Base-by-base conservation (phyloP, 371 early-diverging fungal genomes). In the Apophysomyces sp. region DNA sequence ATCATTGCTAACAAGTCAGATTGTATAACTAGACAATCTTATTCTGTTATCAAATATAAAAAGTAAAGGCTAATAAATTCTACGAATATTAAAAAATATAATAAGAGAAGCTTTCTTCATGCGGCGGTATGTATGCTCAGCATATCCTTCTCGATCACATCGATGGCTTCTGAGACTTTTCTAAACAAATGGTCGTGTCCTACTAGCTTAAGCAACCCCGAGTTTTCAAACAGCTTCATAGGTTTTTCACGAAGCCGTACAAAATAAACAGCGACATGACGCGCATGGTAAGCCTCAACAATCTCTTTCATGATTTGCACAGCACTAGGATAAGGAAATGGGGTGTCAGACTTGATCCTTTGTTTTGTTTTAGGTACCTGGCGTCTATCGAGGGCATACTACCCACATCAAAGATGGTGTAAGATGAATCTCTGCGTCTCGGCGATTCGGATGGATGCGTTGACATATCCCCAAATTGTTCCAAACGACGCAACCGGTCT, bases 301-400 rank as follows among this genome's bases (percentile, higher is more conserved):
- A 96, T 92, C 67, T 94, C 93, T 13, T 88, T 68, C n/a, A 97
- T 81, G 30, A 91, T 94, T 71, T 92, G 91, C 3, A 92, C 88
- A 11, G 97, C 95, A 68, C 92, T 92, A 66, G 52, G 4, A 29
- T 57, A 39, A 70, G 54, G 36, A 7, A 18, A 52, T 65, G 52
- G 44, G 16, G 7, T 2, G 9, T 44, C 21, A 24, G 28, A 31
- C 30, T 4, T 16, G 15, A n/a, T 21, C 4, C 21, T 7, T 44
- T 4, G 26, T 5, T 24, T 0, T 8, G n/a, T 30, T 49, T 31
- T 24, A 5, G 62, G 56, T 77, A 81, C 89, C 90, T 92, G 21
- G 96, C 96, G 74, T 97, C 98, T 60, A 97, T 82, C 4, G 79
- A 79, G 0, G 91, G 87, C 89, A 97, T 92, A 60, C 90, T 86